A percentile compares a stretch with the other conserved stretches of the same genome.
Conservation (phyloP, 208 protist species). For the Leishmania tarentolae region DNA sequence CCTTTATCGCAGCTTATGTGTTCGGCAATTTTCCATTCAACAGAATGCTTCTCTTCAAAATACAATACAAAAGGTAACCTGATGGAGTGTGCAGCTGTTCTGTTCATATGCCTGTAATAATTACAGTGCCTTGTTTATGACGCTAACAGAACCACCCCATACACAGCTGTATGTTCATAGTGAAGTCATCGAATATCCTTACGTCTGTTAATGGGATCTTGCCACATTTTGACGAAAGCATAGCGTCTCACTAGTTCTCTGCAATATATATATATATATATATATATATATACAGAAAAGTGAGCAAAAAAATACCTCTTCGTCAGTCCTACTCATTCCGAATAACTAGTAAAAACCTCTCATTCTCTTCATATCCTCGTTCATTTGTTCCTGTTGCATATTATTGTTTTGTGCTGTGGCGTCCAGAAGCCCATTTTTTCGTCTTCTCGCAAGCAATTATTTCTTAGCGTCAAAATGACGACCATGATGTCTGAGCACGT, state of each 20-base stretch:
- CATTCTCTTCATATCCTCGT: not conserved
- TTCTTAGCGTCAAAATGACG: slow-evolving; percentile 4
- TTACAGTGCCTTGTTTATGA: not conserved
- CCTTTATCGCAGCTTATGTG: not conserved
- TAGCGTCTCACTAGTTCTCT: not conserved
- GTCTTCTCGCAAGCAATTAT: not conserved
- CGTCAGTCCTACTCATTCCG: not conserved
- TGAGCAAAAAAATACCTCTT: not conserved
- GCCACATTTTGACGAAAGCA: not conserved
- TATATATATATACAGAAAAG: not conserved
- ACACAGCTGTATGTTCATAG: not conserved
- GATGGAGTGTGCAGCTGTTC: not conserved
- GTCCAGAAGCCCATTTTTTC: not conserved
- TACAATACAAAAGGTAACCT: not conserved
- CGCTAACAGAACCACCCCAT: not conserved
- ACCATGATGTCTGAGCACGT: slow-evolving; percentile 30
- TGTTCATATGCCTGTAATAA: not conserved
- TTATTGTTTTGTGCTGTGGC: not conserved
- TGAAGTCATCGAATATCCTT: not conserved
- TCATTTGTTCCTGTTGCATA: slow-evolving; percentile 8
- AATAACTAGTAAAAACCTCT: not conserved
- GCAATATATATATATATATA: not conserved
- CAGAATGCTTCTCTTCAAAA: not conserved
- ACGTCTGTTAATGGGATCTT: not conserved
- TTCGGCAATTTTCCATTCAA: not conserved